Evolutionary conservation across 441 rosid genomes (phyloP), one percentile per base, ranked within the genome.

Genomic region (Aleurites moluccanus): DNA sequence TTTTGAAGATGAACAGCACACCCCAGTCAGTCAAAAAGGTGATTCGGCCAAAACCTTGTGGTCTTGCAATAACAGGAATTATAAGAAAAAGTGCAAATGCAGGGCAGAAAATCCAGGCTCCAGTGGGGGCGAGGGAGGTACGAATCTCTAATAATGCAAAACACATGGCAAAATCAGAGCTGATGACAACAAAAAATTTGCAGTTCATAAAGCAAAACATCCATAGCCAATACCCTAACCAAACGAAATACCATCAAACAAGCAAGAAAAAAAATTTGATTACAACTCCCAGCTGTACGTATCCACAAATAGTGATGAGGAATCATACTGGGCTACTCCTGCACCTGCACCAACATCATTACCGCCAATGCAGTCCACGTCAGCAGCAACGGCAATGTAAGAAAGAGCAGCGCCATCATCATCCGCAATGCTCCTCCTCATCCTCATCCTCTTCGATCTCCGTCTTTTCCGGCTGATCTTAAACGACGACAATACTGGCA

Each of bases 201-300:
- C 23, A 49, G 45, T 30, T 52, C 27, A 6, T 20, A 10, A 4
- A 30, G 23, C 4, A 50, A 20, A 4, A 40, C 9, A 21, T 23
- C 61, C 64, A 13, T n/a, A 70, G 33, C 10, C 44, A 25, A 57
- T 21, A 44, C 52, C 64, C 30, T 23, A 40, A 55, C 3, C 13
- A 33, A 50, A 9, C 45, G 30, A 8, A 6, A 64, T 20, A 44
- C 8, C 3, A 64, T 9, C 57, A 67, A 33, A 18, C 21, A 16
- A 52, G 6, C 2, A 52, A 5, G 56, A 18, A 52, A 49, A 49
- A 49, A 49, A 49, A 49, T 10, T 63, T 55, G 35, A 63, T 77
- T 70, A 76, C 13, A 69, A 23, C 9, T 56, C 60, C 73, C 60
- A 76, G 45, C 47, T 27, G 74, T 67, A 73, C 25, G 72, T 45